These are phyloP conservation scores for Polysphondylium violaceum DNA, from an alignment of 78 protist genomes.

Conservation along the genomic window DNA sequence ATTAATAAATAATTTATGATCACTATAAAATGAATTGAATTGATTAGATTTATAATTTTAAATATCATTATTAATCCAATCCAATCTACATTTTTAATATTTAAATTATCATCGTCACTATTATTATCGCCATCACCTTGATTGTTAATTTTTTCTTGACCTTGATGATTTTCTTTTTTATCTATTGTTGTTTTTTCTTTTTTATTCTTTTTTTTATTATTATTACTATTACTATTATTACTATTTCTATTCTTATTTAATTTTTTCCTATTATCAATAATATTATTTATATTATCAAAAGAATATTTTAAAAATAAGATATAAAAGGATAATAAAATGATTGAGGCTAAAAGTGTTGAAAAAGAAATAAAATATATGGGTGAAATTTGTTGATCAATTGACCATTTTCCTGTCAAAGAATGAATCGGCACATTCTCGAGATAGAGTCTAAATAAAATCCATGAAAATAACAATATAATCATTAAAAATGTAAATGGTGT, in stretches of 20 bases:
- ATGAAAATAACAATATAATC: neutral
- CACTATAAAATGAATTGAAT: neutral
- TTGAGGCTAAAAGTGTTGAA: neutral
- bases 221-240: neutral
- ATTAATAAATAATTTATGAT: neutral
- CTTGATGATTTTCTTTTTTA: neutral
- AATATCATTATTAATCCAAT: too few species aligned
- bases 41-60: too few species aligned
- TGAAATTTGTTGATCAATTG: neutral
- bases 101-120: neutral
- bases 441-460: constrained; percentile 27
- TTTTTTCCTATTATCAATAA: neutral
- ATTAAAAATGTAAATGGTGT: neutral
- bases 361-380: neutral
- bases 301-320: constrained; percentile 13
- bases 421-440: constrained; percentile 17
- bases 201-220: neutral
- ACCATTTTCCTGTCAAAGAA: neutral
- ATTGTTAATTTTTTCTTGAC: neutral
- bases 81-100: neutral
- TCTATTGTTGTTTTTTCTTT: constrained; percentile 2
- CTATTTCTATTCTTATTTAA: neutral
- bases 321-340: neutral
- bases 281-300: too few species aligned
- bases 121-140: neutral